Percentiles rank a stretch among this genome's conserved stretches.
phyloP scores from a whole-genome alignment of 2,329 filamentous ascomycete species.

The Arthrobotrys musiformis region DNA sequence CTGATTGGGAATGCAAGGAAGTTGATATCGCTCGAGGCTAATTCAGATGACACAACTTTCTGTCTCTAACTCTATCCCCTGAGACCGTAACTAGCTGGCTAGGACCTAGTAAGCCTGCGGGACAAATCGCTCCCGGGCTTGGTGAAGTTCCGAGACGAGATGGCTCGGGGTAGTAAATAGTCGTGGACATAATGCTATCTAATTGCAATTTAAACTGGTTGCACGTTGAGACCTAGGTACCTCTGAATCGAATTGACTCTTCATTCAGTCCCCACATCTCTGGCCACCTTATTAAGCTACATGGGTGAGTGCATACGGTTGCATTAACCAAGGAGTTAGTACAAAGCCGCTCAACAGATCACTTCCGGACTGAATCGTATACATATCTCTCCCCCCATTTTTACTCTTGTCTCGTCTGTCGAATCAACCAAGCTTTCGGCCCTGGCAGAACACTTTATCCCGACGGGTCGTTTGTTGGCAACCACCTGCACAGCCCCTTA shows the following conservation, averaged over 20 bases:
- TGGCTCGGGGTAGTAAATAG: background rate
- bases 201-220: background rate
- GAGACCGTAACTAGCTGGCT: no score
- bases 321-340: conserved; percentile 4
- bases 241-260: background rate
- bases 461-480: background rate
- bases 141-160: background rate
- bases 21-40: background rate
- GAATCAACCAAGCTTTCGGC: conserved; percentile 7
- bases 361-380: conserved; percentile 24
- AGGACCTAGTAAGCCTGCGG: background rate
- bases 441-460: background rate
- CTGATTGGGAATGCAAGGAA: background rate
- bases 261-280: background rate
- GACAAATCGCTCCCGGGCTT: background rate
- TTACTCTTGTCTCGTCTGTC: background rate
- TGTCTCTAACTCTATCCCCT: no score
- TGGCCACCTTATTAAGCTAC: conserved; percentile 18
- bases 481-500: conserved; percentile 12
- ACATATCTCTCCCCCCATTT: background rate
- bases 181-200: background rate
- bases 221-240: no score
- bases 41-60: background rate
- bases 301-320: conserved; percentile 1
- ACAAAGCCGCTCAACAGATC: conserved; percentile 19